A percentile compares a stretch with the other conserved stretches of the same genome.
phyloP scores from a whole-genome alignment of 306 rosid genomes.

The Quercus alba region DNA sequence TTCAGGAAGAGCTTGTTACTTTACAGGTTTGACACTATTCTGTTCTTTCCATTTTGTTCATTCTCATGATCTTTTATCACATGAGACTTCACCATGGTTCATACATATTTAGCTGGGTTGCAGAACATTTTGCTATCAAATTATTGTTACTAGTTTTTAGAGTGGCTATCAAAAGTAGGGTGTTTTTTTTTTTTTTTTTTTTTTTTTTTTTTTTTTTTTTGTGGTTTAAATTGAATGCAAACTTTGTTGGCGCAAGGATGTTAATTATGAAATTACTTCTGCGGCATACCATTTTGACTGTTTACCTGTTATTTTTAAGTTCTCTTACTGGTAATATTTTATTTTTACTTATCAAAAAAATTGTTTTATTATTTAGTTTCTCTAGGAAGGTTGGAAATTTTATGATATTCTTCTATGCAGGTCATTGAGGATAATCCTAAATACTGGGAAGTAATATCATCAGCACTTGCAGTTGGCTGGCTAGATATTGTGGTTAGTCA shows the following conservation, averaged over 20 bases:
- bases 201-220: no score
- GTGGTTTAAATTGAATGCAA: neutral
- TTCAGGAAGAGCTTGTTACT: slow-evolving; percentile 61
- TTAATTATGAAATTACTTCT: neutral
- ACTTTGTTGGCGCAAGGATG: neutral
- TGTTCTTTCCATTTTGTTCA: neutral
- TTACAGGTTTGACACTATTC: slow-evolving; percentile 57
- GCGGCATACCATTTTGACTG: neutral
- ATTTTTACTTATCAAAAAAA: neutral
- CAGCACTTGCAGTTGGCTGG: slow-evolving; percentile 94
- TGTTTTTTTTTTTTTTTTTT: neutral
- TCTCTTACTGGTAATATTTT: neutral
- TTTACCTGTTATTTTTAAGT: neutral
- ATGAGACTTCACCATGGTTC: neutral
- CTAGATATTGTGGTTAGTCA: slow-evolving; percentile 82
- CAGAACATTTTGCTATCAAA: neutral
- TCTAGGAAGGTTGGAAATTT: slow-evolving; percentile 15
- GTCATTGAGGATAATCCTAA: slow-evolving; percentile 73
- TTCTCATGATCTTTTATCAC: slow-evolving; percentile 1
- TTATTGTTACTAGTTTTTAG: neutral
- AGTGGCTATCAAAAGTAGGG: neutral
- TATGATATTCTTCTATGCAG: slow-evolving; percentile 41
- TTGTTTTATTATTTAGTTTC: slow-evolving; percentile 10
- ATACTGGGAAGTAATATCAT: slow-evolving; percentile 82
- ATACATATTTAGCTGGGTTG: neutral